Conservation (phyloP, 2,329 filamentous ascomycete genomes). For the Calonectria henricotiae region DNA sequence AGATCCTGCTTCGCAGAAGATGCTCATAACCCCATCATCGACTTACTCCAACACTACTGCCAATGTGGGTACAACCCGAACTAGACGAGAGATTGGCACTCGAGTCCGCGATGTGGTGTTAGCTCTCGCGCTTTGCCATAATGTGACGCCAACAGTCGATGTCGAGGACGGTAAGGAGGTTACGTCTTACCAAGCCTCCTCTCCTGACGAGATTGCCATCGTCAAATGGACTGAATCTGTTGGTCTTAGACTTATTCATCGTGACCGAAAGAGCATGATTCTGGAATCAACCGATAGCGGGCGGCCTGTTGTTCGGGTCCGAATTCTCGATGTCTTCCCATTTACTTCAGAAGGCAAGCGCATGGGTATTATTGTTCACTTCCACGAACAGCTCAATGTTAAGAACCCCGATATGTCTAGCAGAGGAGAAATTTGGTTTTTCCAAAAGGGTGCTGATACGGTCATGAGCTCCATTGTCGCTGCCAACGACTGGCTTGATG, state of each 20-base stretch:
- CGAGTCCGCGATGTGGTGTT: conserved; percentile 94
- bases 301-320: conserved; percentile 84
- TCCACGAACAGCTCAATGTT: conserved; percentile 73
- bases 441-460: conserved; percentile 97
- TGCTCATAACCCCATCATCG: conserved; percentile 84
- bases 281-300: conserved; percentile 84
- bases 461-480: conserved; percentile 98
- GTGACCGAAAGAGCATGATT: conserved; percentile 89
- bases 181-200: conserved; percentile 95
- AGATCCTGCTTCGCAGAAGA: conserved; percentile 62
- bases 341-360: conserved; percentile 98
- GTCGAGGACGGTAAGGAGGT: conserved; percentile 83
- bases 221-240: conserved; percentile 96
- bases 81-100: conserved; percentile 92
- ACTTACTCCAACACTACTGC: conserved; percentile 76
- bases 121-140: conserved; percentile 94
- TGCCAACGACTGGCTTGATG: conserved; percentile 98
- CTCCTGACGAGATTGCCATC: conserved; percentile 98
- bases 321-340: conserved; percentile 94
- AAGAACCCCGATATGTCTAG: conserved; percentile 68
- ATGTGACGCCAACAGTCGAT: conserved; percentile 89
- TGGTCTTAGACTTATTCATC: conserved; percentile 86
- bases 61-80: conserved; percentile 80
- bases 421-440: conserved; percentile 93
- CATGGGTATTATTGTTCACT: conserved; percentile 97